Base-by-base conservation (phyloP, 129 eudicot genomes). In the Artemisia annua region DNA sequence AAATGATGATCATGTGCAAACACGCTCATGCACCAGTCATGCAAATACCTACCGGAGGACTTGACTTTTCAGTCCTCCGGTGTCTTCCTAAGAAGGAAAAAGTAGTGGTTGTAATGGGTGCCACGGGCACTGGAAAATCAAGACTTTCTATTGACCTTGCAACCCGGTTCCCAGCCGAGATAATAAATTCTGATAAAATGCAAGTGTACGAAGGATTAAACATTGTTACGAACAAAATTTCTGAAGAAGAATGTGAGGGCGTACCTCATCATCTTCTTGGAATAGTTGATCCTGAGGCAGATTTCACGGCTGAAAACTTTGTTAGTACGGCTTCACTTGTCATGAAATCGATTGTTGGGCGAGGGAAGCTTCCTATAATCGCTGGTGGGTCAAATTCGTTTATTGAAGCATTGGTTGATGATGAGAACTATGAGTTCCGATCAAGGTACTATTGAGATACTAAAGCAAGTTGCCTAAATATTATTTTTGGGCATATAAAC, bases 331-430 rank as follows among this genome's bases (percentile, higher is more conserved):
- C 97, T 1, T 82, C 87, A 7, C 44, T 75, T 10, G 89, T 91
- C 7, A 60, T 90, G 71, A 74, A 79, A 56, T 84, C 96, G 0
- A 90, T 94, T 12, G 72, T 68, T 11, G 75, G 87, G 32, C 78
- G 89, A 9, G 81, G 85, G 3, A 70, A 83, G 82, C 86, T 94
- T 48, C 97, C 99, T 8, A 68, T 94, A 50, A 83, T 94, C 70
- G 99, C 79, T 2, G 99, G 99, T 3, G 99, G 99, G 0, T 94
- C 97, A 9, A 94, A 94, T 65, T 90, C 97, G 13, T 88, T 82
- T 78, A 80, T 90, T 48, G 97, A 94, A 59, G 88, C 96, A 0
- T 83, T 94, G 12, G 81, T 90, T 0, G 84, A 84, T 1, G 80
- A 75, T 22, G 82, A 79, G 18, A 75, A 69, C n/a, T 48, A 64